A percentile compares a stretch with the other conserved stretches of the same genome.
phyloP scores from a whole-genome alignment of 1,284 basidiomycete species.

The Tetrapyrgos nigripes region DNA sequence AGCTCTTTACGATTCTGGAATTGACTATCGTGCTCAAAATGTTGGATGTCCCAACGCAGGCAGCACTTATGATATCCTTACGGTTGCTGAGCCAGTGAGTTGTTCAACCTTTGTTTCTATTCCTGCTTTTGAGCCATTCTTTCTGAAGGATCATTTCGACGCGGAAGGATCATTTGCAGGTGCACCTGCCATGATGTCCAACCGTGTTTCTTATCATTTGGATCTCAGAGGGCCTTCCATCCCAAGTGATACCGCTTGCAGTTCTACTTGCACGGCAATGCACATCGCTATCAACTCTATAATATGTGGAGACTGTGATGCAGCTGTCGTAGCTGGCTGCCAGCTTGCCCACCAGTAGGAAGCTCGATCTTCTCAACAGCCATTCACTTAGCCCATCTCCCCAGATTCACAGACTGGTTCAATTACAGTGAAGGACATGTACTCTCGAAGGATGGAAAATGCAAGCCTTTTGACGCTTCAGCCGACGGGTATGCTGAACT shows the following conservation, averaged over 20 bases:
- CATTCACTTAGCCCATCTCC: background rate
- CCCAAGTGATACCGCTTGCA: constrained; percentile 57
- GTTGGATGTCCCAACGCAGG: constrained; percentile 47
- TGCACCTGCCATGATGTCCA: constrained; percentile 47
- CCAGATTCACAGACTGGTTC: background rate
- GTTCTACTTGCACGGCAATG: constrained; percentile 49
- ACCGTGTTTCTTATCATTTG: constrained; percentile 54
- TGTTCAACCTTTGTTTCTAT: background rate
- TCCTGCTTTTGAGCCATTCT: constrained; percentile 1
- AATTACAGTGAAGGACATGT: constrained; percentile 34
- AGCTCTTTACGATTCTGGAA: constrained; percentile 47
- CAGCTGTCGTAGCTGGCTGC: constrained; percentile 53
- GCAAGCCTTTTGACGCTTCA: constrained; percentile 42
- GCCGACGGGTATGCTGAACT: constrained; percentile 38
- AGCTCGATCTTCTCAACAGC: background rate
- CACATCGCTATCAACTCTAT: constrained; percentile 56
- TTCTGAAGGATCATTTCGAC: constrained; percentile 40
- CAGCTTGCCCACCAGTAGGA: constrained; percentile 48
- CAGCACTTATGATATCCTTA: constrained; percentile 24
- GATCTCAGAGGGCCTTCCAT: constrained; percentile 52
- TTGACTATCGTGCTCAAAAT: constrained; percentile 42
- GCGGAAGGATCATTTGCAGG: constrained; percentile 43
- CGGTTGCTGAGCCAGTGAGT: constrained; percentile 32
- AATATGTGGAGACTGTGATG: constrained; percentile 49
- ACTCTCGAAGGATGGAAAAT: constrained; percentile 39